phyloP scores from a whole-genome alignment of 2,329 filamentous ascomycete genomes.

The Aspergillus ruber region DNA sequence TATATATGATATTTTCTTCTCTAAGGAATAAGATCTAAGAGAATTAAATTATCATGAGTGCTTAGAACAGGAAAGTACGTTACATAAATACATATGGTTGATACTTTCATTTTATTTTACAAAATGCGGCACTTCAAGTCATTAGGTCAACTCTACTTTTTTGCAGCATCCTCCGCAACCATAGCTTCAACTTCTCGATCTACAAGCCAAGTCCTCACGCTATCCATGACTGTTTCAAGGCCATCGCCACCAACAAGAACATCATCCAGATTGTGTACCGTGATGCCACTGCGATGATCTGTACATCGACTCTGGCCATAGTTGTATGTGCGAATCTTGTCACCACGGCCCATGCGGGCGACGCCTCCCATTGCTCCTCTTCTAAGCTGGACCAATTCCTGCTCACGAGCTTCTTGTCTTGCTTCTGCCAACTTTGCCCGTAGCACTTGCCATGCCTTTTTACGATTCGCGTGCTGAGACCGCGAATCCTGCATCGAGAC shows the following conservation, averaged over 20 bases:
- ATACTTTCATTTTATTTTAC: no score
- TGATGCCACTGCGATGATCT: constrained; percentile 75
- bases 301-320: constrained; percentile 73
- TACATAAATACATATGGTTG: no score
- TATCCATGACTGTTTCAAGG: constrained; percentile 69
- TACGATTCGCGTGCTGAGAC: constrained; percentile 83
- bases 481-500: constrained; percentile 90
- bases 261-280: constrained; percentile 71
- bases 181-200: constrained; percentile 68
- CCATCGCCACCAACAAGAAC: constrained; percentile 70
- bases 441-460: constrained; percentile 78
- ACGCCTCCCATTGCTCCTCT: constrained; percentile 72
- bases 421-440: constrained; percentile 74
- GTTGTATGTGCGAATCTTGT: constrained; percentile 94
- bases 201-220: constrained; percentile 68
- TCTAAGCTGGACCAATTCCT: constrained; percentile 66
- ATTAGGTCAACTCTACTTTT: constrained; percentile 10
- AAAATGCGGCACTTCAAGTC: background rate
- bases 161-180: constrained; percentile 56
- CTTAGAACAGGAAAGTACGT: background rate
- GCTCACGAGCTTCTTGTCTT: constrained; percentile 74
- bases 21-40: no score
- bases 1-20: constrained; percentile 56
- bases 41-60: background rate
- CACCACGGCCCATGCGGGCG: constrained; percentile 73